Base-by-base conservation (phyloP, 1,284 basidiomycete species). In the Taiwanofungus camphoratus region DNA sequence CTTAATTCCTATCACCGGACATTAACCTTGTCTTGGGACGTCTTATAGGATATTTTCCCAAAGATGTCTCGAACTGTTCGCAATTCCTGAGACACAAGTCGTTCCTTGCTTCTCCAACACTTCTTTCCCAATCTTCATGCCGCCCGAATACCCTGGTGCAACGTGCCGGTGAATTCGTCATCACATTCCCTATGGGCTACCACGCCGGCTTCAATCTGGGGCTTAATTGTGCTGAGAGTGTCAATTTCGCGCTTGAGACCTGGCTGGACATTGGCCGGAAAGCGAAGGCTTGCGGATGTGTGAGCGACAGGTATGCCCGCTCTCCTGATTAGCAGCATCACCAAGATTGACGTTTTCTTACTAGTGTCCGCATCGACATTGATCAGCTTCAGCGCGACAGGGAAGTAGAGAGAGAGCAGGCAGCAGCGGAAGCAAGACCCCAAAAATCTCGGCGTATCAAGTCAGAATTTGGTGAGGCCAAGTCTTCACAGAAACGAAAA, bases 51-150 rank as follows among this genome's bases (percentile, higher is more conserved):
- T 87, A 87, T 60, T 97, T 97, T 60, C 88, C 92, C 0, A 80
- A 80, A 48, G 92, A 94, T 46, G 84, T 83, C 0, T 78, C 81
- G 4, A 70, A 79, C 48, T 99, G 95, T 62, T 79, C 87, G 2
- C 92, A 99, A 60, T 99, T 98, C 64, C 74, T 99, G 50, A 82
- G 96, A 8, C 95, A 99, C 70, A 99, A 99, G 64, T 90, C 93
- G 0, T 99, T 93, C 64, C 79, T 97, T 27, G 92, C 90, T 2
- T 97, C 92, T 0, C 95, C 95, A 0, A 83, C 77, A 5, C 74
- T 86, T 15, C 78, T 99, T 0, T 79, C 85, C 0, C 79, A 87
- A 52, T 79, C 84, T 1, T 84, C 87, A 4, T 91, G 92, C 51
- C 76, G 83, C 42, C 90, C 92, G 15, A 96, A 96, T 58, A 78